Conservation (phyloP, 192 early-diverging fungal genomes). For the Pilaira anomala region DNA sequence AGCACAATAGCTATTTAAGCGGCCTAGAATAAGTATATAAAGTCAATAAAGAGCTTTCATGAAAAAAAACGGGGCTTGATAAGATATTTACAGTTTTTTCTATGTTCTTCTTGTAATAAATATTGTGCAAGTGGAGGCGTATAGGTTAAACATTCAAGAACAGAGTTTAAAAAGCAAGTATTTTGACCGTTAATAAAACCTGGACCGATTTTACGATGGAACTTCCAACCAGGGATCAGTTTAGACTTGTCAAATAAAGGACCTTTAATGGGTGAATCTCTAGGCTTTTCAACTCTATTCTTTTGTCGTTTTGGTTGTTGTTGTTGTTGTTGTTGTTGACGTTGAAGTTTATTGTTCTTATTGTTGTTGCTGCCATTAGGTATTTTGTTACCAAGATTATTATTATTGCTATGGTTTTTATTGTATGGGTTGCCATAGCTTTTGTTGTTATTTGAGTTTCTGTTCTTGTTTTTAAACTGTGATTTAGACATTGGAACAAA, state of each 20-base stretch:
- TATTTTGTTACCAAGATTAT: no score
- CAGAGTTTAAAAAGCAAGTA: constrained; percentile 80
- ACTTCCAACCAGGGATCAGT: constrained; percentile 41
- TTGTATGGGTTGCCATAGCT: no score
- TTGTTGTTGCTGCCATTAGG: no score
- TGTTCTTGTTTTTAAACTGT: no score
- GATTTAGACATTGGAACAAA: no score
- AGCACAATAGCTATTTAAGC: constrained; percentile 59
- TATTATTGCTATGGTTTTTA: no score
- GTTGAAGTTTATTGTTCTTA: no score
- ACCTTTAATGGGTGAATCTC: not conserved
- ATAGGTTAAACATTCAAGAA: constrained; percentile 75
- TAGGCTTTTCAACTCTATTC: no score
- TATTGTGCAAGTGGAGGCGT: constrained; percentile 71
- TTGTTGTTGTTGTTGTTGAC: not conserved
- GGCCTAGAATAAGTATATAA: constrained; percentile 32
- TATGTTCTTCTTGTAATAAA: constrained; percentile 59
- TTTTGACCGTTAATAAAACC: constrained; percentile 72
- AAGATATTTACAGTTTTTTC: constrained; percentile 54
- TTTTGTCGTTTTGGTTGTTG: not conserved
- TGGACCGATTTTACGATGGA: constrained; percentile 57
- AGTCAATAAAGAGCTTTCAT: not conserved
- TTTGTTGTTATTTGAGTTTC: no score
- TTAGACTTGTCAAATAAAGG: not conserved
- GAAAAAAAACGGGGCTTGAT: not conserved